phyloP scores from a whole-genome alignment of 2,329 filamentous ascomycete species.

The Tolypocladium pustulatum region DNA sequence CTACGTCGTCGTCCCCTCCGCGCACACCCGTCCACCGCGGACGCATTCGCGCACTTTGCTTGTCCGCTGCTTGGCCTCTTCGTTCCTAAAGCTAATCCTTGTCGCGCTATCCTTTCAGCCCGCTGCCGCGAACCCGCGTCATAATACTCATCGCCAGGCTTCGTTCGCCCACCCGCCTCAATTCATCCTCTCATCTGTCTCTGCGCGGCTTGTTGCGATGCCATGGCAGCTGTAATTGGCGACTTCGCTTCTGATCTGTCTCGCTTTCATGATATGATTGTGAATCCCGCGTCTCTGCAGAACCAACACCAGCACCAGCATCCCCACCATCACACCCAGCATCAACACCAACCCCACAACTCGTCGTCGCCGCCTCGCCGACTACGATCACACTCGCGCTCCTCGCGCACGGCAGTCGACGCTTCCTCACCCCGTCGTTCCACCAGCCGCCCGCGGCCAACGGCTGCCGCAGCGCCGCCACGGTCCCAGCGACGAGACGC shows the following conservation, averaged over 20 bases:
- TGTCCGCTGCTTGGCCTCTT: neutral
- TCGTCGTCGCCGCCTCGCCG: conserved; percentile 9
- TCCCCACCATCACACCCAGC: conserved; percentile 9
- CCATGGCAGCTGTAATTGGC: conserved; percentile 55
- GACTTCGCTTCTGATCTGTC: conserved; percentile 66
- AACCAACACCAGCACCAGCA: conserved; percentile 26
- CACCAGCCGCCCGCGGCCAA: conserved; percentile 15
- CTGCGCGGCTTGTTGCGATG: conserved; percentile 19
- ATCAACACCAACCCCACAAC: conserved; percentile 24
- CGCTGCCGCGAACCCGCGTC: neutral
- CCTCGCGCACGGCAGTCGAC: conserved; percentile 5
- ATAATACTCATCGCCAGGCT: neutral
- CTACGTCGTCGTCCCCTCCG: neutral
- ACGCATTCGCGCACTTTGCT: neutral
- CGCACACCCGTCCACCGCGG: neutral
- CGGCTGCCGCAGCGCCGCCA: conserved; percentile 10
- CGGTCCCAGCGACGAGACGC: conserved; percentile 12
- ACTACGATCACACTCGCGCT: conserved; percentile 10
- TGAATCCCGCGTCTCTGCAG: conserved; percentile 32
- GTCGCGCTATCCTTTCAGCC: neutral
- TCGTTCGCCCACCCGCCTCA: neutral
- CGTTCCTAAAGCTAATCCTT: neutral
- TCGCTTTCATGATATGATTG: conserved; percentile 62
- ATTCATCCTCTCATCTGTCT: neutral
- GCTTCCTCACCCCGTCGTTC: conserved; percentile 8